Evolutionary conservation across 2,329 filamentous ascomycete species (phyloP).

Genomic region (Botryotinia calthae): DNA sequence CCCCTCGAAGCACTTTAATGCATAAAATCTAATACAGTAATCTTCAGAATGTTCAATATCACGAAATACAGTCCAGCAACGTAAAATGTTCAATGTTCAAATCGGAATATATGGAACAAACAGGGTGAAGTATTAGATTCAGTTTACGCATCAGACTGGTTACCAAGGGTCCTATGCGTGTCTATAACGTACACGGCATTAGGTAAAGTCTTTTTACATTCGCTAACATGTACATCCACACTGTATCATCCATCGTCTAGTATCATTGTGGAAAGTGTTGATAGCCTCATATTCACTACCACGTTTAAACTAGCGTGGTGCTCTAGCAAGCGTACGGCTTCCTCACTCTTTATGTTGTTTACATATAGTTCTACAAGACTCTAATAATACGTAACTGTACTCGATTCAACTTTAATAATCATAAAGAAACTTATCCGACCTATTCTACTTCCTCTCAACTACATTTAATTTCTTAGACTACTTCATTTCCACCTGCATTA

Average conservation of each 20-base stretch:
- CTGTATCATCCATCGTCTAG: not conserved
- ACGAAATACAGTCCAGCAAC: no score
- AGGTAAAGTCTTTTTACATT: no score
- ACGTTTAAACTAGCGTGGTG: not conserved
- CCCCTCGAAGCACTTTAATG: not conserved
- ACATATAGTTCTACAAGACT: not conserved
- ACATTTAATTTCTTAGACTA: no score
- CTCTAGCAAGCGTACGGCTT: not conserved
- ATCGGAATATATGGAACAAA: no score
- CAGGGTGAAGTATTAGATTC: not conserved
- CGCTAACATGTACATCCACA: no score
- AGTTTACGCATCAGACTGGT: not conserved
- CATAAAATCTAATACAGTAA: not conserved
- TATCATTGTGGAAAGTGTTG: not conserved
- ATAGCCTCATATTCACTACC: not conserved
- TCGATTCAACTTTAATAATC: not conserved
- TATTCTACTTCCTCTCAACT: no score
- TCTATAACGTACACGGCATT: not conserved
- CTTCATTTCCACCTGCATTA: no score
- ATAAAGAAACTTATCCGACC: not conserved
- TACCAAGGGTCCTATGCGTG: rapidly evolving
- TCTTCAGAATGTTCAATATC: no score
- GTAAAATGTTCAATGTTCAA: no score
- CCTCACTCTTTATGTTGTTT: not conserved
- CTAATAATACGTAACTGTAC: not conserved